These are phyloP conservation scores for Kokia cookei DNA, from an alignment of 441 rosid species.

Conservation along the genomic window DNA sequence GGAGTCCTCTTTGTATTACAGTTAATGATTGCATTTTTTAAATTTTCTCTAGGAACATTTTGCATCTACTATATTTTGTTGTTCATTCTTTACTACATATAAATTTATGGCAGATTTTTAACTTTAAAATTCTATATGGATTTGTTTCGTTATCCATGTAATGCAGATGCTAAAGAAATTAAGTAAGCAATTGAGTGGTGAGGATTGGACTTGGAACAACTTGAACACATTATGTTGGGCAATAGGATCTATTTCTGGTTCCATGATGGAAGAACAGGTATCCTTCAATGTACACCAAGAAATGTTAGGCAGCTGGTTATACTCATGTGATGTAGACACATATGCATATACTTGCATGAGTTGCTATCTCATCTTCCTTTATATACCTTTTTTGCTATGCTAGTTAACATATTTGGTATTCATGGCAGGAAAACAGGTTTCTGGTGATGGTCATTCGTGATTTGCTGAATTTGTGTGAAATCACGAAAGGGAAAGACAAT, in stretches of 20 bases:
- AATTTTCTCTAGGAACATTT: background rate
- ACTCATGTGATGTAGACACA: background rate
- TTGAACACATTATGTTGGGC: constrained; percentile 99
- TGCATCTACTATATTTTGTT: background rate
- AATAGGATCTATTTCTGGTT: constrained; percentile 98
- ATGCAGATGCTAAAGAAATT: constrained; percentile 90
- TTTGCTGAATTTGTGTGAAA: constrained; percentile 94
- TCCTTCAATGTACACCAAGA: background rate
- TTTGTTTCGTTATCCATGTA: background rate
- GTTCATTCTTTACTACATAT: background rate
- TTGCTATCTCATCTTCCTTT: background rate
- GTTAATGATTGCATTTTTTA: background rate
- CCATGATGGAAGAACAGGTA: constrained; percentile 99
- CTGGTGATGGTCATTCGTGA: constrained; percentile 99
- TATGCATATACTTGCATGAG: background rate
- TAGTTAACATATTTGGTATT: background rate
- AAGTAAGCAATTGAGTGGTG: constrained; percentile 92
- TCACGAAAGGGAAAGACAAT: constrained; percentile 97
- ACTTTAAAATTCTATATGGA: background rate
- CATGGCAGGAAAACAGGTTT: constrained; percentile 93
- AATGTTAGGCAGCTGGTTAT: background rate
- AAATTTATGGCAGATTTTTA: background rate
- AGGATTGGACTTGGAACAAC: constrained; percentile 99
- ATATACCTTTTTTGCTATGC: background rate
- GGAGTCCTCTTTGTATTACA: background rate